Conservation (phyloP, 2,329 filamentous ascomycete genomes). For the Endothia cerciana region DNA sequence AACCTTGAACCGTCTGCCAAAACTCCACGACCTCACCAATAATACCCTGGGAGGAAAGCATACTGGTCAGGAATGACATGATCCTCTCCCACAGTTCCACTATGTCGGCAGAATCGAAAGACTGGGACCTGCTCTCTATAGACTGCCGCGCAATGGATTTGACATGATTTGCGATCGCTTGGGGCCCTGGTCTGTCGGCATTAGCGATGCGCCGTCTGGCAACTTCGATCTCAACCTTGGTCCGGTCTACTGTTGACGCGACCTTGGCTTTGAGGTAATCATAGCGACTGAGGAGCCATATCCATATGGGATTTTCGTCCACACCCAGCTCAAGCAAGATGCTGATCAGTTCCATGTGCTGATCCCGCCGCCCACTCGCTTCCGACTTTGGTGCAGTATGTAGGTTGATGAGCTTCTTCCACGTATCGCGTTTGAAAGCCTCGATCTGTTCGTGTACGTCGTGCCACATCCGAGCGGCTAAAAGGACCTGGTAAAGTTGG, state of each 20-base stretch:
- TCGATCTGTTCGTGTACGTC: constrained; percentile 89
- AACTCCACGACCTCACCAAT: constrained; percentile 91
- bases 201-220: constrained; percentile 79
- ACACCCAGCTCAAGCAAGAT: constrained; percentile 92
- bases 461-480: constrained; percentile 92
- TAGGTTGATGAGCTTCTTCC: constrained; percentile 76
- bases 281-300: constrained; percentile 90
- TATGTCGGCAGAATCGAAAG: constrained; percentile 78
- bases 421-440: constrained; percentile 84
- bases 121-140: constrained; percentile 61
- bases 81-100: constrained; percentile 94
- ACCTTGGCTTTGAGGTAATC: constrained; percentile 90
- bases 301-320: constrained; percentile 94
- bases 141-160: constrained; percentile 72
- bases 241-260: constrained; percentile 77
- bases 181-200: constrained; percentile 70
- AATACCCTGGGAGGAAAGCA: constrained; percentile 80
- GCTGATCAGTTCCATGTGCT: constrained; percentile 88
- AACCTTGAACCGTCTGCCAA: constrained; percentile 89
- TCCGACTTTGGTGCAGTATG: constrained; percentile 61
- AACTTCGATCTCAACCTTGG: constrained; percentile 90
- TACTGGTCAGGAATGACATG: constrained; percentile 69
- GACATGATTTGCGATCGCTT: constrained; percentile 74
- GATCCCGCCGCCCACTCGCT: constrained; percentile 66
- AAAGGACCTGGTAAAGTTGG: constrained; percentile 82